Percentiles rank a stretch among this genome's conserved stretches.
These are phyloP conservation scores for Xylaria bambusicola DNA, from an alignment of 495 filamentous ascomycete genomes.

Conservation along the genomic window DNA sequence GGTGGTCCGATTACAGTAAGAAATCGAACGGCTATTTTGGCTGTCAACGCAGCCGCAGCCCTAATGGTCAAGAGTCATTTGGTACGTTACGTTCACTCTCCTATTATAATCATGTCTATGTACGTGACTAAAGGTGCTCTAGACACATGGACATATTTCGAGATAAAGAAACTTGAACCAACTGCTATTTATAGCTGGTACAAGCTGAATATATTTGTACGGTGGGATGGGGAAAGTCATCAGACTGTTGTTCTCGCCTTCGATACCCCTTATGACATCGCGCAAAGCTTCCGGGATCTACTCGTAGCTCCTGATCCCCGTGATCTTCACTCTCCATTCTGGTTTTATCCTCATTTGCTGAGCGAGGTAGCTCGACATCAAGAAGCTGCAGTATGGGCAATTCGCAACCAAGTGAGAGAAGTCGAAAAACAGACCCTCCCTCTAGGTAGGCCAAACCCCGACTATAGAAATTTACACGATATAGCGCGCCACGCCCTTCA, in stretches of 20 bases:
- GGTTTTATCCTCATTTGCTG: slow-evolving; percentile 28
- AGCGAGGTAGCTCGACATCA: slow-evolving; percentile 30
- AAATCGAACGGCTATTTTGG: slow-evolving; percentile 20
- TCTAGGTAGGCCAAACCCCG: slow-evolving; percentile 27
- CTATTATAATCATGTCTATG: not conserved
- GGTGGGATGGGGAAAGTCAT: slow-evolving; percentile 27
- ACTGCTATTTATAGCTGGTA: slow-evolving; percentile 31
- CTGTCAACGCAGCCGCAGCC: not conserved
- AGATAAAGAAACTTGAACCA: slow-evolving; percentile 29
- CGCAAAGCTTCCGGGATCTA: slow-evolving; percentile 3
- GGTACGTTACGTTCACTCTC: slow-evolving; percentile 2
- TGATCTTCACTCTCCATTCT: slow-evolving; percentile 23
- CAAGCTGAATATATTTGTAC: slow-evolving; percentile 38
- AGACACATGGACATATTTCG: slow-evolving; percentile 40
- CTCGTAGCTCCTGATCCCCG: not conserved
- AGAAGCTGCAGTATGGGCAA: slow-evolving; percentile 36
- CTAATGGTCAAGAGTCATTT: not conserved
- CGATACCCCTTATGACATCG: slow-evolving; percentile 28
- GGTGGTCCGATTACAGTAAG: slow-evolving; percentile 13
- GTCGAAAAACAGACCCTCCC: slow-evolving; percentile 25
- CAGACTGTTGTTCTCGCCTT: slow-evolving; percentile 40
- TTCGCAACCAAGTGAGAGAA: slow-evolving; percentile 34
- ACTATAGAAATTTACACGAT: slow-evolving; percentile 48
- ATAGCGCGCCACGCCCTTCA: slow-evolving; percentile 52
- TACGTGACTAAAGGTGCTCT: not conserved